Conservation (phyloP, 495 filamentous ascomycete species). For the Ramalina peruviana region DNA sequence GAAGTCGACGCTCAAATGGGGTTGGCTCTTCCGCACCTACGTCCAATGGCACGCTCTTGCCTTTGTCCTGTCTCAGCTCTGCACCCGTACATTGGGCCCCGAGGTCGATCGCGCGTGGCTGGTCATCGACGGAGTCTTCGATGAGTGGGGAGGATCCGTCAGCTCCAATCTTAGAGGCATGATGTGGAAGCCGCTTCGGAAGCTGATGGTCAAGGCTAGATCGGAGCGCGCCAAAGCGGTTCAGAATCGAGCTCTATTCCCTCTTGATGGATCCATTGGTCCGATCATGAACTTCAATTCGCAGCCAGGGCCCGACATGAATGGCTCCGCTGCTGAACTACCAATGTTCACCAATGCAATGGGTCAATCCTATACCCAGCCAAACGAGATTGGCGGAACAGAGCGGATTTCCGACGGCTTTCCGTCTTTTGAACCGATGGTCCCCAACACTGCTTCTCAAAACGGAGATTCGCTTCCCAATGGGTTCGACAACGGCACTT, state of each 20-base stretch:
- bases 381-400: background rate
- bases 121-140: constrained; percentile 32
- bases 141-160: constrained; percentile 26
- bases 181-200: constrained; percentile 40
- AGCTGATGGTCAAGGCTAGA: constrained; percentile 35
- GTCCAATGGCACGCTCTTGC: constrained; percentile 49
- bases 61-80: constrained; percentile 37
- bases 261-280: constrained; percentile 16
- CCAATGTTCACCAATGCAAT: constrained; percentile 1
- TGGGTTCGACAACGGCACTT: background rate
- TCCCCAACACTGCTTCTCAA: background rate
- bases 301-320: constrained; percentile 4
- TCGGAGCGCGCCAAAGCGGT: constrained; percentile 31
- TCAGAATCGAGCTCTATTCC: constrained; percentile 10
- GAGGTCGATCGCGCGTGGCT: constrained; percentile 41
- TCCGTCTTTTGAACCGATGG: background rate
- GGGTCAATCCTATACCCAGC: background rate
- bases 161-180: constrained; percentile 26
- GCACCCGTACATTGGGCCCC: constrained; percentile 34
- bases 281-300: constrained; percentile 1
- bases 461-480: background rate
- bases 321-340: background rate
- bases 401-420: background rate
- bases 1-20: constrained; percentile 35
- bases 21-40: constrained; percentile 45